phyloP scores from a whole-genome alignment of 2,329 filamentous ascomycete species.

The Chaetoscypha palmicola region DNA sequence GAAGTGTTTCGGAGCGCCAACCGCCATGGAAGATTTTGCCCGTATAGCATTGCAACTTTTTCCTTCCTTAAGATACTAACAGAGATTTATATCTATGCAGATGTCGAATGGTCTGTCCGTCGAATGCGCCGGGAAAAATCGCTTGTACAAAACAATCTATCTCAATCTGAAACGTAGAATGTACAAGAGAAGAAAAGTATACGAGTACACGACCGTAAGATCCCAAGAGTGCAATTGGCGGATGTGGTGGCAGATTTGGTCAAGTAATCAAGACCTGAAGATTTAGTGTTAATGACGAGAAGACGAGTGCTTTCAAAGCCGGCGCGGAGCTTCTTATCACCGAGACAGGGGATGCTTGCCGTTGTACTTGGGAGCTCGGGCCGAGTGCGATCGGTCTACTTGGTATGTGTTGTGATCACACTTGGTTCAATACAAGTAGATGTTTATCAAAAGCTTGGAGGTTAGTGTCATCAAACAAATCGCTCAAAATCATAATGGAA shows the following conservation, averaged over 20 bases:
- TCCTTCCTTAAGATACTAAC: background rate
- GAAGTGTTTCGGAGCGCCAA: constrained; percentile 37
- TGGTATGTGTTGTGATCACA: no score
- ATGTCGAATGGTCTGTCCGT: background rate
- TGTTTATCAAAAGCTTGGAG: no score
- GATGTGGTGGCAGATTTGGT: background rate
- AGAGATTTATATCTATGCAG: background rate
- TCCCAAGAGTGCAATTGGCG: no score
- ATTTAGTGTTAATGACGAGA: background rate
- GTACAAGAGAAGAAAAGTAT: constrained; percentile 2
- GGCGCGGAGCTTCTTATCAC: background rate
- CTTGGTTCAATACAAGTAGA: no score
- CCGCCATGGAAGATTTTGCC: constrained; percentile 59
- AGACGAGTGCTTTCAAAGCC: background rate
- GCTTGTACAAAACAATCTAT: background rate
- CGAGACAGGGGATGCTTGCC: background rate
- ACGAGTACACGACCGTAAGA: background rate
- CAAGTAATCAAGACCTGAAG: background rate
- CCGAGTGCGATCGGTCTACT: no score
- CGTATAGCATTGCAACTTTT: constrained; percentile 48
- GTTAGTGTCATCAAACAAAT: no score
- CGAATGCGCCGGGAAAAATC: constrained; percentile 5
- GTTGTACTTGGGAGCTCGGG: no score
- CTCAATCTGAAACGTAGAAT: background rate
- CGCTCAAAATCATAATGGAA: no score